Evolutionary conservation across 2,329 filamentous ascomycete genomes (phyloP), one percentile per base, ranked within the genome.

Genomic region (Fusarium sp.): DNA sequence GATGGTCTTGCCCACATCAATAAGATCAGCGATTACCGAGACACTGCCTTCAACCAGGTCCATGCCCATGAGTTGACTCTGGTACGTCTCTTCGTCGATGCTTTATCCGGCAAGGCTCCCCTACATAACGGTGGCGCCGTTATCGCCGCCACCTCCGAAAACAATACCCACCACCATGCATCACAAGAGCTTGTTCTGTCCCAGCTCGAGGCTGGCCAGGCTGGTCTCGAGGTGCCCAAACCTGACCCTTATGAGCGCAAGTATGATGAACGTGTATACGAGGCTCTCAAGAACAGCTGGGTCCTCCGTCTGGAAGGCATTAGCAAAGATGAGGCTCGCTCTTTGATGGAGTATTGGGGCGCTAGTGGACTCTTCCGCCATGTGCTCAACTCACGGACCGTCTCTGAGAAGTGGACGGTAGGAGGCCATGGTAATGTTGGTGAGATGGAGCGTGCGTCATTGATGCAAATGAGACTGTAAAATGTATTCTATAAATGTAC

Each of bases 281-380:
- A 84, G 24, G 82, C 81, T 3, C 80, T 91, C 55, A 80, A 84
- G 68, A 83, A 83, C 46, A 83, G 86, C 43, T 79, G 82, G 63
- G 82, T 89, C 3, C 70, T 90, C 56, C 85, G 87, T 22, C 77
- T 97, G 22, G 85, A 87, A 44, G 92, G 93, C 11, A 76, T 98
- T 72, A 91, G 84, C 74, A 92, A 91, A 81, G 82, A 86, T 3
- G 95, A 98, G 82, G 90, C 93, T 14, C 88, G 91, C 64, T 87
- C 89, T 1, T 84, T 97, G 73, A 91, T 98, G 89, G 94, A 98
- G 83, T 98, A 98, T 83, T 98, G 95, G 86, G 94, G 93, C 8
- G 89, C 89, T 38, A 97, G 93, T 79, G 96, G 95, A 15, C 85
- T 97, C 78, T 79, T 97, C 77, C 88, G 92, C 70, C 84, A 88